Evolutionary conservation across 768 basidiomycete species (phyloP).

Genomic region (Suillus paluster): DNA sequence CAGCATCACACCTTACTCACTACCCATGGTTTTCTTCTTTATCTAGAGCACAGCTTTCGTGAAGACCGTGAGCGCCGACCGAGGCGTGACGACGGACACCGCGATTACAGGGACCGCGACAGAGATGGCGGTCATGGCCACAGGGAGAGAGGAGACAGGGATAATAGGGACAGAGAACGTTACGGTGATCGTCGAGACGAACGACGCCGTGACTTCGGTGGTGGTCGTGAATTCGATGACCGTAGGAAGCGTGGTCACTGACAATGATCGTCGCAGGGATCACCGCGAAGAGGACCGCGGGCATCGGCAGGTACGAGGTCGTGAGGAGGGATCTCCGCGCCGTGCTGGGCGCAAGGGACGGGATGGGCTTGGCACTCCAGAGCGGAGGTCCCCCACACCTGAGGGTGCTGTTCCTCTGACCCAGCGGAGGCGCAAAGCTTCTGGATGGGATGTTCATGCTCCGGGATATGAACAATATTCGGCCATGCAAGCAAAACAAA

Average conservation of each 20-base stretch:
- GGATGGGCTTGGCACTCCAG: constrained; percentile 66
- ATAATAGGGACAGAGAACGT: constrained; percentile 39
- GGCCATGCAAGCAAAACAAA: constrained; percentile 97
- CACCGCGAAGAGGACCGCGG: constrained; percentile 46
- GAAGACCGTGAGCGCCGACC: constrained; percentile 69
- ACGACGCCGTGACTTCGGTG: constrained; percentile 54
- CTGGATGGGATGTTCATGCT: constrained; percentile 96
- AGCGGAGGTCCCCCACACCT: constrained; percentile 89
- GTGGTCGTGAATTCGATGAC: constrained; percentile 55
- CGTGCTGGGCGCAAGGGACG: constrained; percentile 50
- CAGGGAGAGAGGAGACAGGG: constrained; percentile 40
- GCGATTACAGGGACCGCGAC: constrained; percentile 55
- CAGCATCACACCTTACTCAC: constrained; percentile 56
- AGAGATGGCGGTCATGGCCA: constrained; percentile 40
- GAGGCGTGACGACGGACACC: constrained; percentile 61
- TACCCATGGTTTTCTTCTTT: constrained; percentile 46
- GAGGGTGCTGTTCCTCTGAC: constrained; percentile 80
- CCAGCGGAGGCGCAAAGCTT: constrained; percentile 86
- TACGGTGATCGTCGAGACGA: constrained; percentile 48
- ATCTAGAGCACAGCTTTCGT: constrained; percentile 65
- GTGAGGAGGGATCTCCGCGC: constrained; percentile 46
- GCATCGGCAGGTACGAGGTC: constrained; percentile 27
- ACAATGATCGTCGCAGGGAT: constrained; percentile 57
- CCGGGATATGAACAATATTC: constrained; percentile 95
- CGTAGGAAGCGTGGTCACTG: constrained; percentile 46